phyloP scores from a whole-genome alignment of 768 basidiomycete species.

The Psilocybe cubensis region DNA sequence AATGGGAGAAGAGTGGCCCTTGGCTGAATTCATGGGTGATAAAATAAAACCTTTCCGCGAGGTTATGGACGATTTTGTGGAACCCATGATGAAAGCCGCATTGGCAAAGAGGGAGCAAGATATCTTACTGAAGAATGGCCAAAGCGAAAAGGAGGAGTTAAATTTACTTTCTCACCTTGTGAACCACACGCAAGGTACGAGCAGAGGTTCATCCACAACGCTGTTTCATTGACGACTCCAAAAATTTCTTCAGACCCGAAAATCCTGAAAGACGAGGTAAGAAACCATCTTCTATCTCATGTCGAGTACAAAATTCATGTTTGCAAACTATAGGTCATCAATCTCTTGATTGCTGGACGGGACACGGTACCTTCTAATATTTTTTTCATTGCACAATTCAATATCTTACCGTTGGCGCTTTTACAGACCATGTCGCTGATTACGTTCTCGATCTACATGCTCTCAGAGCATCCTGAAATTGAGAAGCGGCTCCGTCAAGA shows the following conservation, averaged over 20 bases:
- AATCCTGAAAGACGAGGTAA: conserved; percentile 42
- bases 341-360: conserved; percentile 55
- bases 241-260: conserved; percentile 21
- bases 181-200: not conserved
- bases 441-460: conserved; percentile 44
- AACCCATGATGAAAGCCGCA: conserved; percentile 50
- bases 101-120: conserved; percentile 35
- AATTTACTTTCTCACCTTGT: not conserved
- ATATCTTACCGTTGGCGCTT: not conserved
- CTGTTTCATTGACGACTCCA: not conserved
- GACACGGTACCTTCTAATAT: conserved; percentile 43
- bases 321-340: conserved; percentile 29
- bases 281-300: not conserved
- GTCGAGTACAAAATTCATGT: not conserved
- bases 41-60: conserved; percentile 41
- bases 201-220: not conserved
- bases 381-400: conserved; percentile 2
- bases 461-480: conserved; percentile 42
- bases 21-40: conserved; percentile 55
- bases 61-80: conserved; percentile 48
- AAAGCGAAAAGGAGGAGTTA: not conserved
- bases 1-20: conserved; percentile 34
- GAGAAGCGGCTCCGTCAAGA: conserved; percentile 39
- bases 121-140: not conserved
- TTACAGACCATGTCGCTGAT: conserved; percentile 38